Conservation (phyloP, 1,284 basidiomycete genomes). For the Sanghuangporus sanghuang region DNA sequence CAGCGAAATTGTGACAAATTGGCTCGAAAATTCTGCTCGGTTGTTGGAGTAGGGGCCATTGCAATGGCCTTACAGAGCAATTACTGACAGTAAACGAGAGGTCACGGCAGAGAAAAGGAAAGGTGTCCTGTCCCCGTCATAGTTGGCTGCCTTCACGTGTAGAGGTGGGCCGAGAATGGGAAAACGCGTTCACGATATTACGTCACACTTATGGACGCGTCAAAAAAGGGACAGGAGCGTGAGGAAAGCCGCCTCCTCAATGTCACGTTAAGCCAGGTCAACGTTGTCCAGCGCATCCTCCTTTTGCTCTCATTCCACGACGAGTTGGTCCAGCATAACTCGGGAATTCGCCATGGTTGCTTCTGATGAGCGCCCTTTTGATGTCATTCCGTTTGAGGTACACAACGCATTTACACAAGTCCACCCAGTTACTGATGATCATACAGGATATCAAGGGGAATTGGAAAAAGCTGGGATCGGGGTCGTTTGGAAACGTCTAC, state of each 20-base stretch:
- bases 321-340: neutral
- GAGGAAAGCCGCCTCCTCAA: neutral
- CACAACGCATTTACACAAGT: constrained; percentile 23
- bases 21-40: constrained; percentile 63
- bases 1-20: constrained; percentile 83
- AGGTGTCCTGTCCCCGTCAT: neutral
- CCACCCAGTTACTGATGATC: constrained; percentile 15
- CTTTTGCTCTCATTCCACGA: neutral
- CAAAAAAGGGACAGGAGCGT: constrained; percentile 1
- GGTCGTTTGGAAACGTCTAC: constrained; percentile 91
- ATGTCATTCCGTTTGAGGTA: constrained; percentile 78
- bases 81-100: neutral
- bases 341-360: neutral
- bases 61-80: neutral
- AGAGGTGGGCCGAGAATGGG: neutral
- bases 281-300: neutral
- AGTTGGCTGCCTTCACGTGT: neutral
- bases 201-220: neutral
- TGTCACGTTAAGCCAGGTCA: neutral
- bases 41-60: constrained; percentile 28
- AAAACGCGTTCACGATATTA: constrained; percentile 1
- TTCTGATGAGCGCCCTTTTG: constrained; percentile 43
- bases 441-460: constrained; percentile 79
- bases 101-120: neutral
- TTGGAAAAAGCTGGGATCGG: constrained; percentile 85